Conservation (phyloP, 1,284 basidiomycete genomes). For the Trametes polyzona region DNA sequence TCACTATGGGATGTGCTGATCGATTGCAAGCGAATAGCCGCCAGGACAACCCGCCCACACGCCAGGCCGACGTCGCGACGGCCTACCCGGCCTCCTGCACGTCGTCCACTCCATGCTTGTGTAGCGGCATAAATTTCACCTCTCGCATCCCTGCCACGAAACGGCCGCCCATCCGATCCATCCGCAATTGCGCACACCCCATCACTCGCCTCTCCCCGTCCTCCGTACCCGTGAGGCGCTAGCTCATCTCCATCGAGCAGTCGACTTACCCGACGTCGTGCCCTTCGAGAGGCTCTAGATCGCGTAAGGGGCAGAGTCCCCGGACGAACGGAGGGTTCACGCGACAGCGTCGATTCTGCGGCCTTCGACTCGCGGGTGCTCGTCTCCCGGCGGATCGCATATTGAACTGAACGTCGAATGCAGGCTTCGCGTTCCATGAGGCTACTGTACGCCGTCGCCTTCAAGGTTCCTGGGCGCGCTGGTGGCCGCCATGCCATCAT, state of each 20-base stretch:
- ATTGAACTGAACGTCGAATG: not conserved
- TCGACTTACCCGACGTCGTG: not conserved
- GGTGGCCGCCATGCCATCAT: too few species aligned
- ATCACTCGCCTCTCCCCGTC: too few species aligned
- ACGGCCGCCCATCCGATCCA: too few species aligned
- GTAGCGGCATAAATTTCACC: not conserved
- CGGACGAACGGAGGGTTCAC: not conserved
- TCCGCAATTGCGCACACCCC: too few species aligned
- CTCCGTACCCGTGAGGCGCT: too few species aligned
- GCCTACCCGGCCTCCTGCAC: not conserved
- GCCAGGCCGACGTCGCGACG: not conserved
- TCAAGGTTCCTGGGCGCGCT: not conserved
- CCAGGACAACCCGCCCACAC: not conserved
- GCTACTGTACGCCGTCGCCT: constrained; percentile 6
- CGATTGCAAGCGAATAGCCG: not conserved
- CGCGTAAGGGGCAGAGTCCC: not conserved
- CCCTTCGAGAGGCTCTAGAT: not conserved
- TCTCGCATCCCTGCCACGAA: not conserved
- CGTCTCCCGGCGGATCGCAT: constrained; percentile 6
- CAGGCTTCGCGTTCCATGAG: constrained; percentile 13
- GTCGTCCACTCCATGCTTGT: not conserved
- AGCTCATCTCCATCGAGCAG: not conserved
- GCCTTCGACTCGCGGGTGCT: constrained; percentile 1
- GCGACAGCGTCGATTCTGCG: not conserved
- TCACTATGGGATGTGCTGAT: not conserved